A percentile compares a stretch with the other conserved stretches of the same genome.
phyloP scores from a whole-genome alignment of 192 early-diverging fungal species.

The Haplosporangium gracile region DNA sequence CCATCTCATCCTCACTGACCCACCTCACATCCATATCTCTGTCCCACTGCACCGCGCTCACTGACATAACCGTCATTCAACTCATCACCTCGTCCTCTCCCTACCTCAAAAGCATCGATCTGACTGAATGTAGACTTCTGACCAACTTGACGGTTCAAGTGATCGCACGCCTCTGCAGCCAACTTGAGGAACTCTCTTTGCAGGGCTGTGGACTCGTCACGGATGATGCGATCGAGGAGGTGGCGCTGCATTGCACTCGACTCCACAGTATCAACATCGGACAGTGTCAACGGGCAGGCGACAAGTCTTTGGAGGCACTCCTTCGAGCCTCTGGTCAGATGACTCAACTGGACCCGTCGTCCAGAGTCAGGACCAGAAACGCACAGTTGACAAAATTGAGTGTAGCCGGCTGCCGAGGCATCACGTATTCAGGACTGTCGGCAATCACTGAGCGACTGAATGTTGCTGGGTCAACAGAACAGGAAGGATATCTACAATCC shows the following conservation, averaged over 20 bases:
- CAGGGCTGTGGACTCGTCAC: constrained; percentile 34
- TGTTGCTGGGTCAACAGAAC: neutral
- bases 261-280: constrained; percentile 28
- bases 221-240: constrained; percentile 41
- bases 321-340: constrained; percentile 18
- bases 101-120: constrained; percentile 32
- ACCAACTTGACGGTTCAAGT: constrained; percentile 41
- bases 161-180: constrained; percentile 30
- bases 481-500: neutral
- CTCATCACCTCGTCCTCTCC: constrained; percentile 41
- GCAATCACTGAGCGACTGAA: constrained; percentile 11
- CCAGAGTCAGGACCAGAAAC: constrained; percentile 7
- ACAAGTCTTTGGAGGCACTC: constrained; percentile 22
- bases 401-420: constrained; percentile 37
- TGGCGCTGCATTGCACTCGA: constrained; percentile 24
- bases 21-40: constrained; percentile 37
- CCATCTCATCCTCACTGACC: constrained; percentile 18
- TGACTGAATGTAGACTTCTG: constrained; percentile 40
- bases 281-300: constrained; percentile 20
- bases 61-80: constrained; percentile 38
- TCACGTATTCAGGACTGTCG: constrained; percentile 25
- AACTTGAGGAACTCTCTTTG: constrained; percentile 39
- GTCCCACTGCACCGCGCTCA: constrained; percentile 32
- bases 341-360: neutral
- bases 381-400: constrained; percentile 27